Evolutionary conservation across 495 filamentous ascomycete species (phyloP).

Genomic region (Penicillium paradoxum): DNA sequence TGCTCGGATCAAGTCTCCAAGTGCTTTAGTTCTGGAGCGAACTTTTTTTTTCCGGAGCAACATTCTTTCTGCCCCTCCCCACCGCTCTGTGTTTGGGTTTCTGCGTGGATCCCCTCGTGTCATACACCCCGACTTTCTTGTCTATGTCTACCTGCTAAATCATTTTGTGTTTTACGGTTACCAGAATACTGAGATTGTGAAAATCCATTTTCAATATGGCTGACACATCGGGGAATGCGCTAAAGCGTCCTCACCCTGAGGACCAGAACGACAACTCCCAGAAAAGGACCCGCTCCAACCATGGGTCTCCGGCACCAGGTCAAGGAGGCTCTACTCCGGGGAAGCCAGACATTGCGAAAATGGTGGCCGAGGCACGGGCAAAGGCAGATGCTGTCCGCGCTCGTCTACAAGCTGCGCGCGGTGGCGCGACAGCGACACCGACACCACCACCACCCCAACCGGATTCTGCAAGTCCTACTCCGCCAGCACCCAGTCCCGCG

Average conservation of each 20-base stretch:
- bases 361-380: conserved; percentile 58
- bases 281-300: conserved; percentile 55
- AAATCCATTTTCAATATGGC: conserved; percentile 38
- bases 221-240: conserved; percentile 44
- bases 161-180: neutral
- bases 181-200: conserved; percentile 3
- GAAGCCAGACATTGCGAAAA: conserved; percentile 54
- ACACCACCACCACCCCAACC: conserved; percentile 24
- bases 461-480: conserved; percentile 29
- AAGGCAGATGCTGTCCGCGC: conserved; percentile 57
- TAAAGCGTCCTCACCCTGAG: conserved; percentile 57
- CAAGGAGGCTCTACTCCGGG: conserved; percentile 32
- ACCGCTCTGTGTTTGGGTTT: conserved; percentile 23
- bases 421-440: conserved; percentile 31
- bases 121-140: neutral
- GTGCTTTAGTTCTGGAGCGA: conserved; percentile 23
- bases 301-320: conserved; percentile 51
- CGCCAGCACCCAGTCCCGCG: conserved; percentile 41
- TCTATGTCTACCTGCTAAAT: neutral
- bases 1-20: conserved; percentile 24
- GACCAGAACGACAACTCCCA: conserved; percentile 49
- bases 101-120: conserved; percentile 5
- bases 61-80: conserved; percentile 26
- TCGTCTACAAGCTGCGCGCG: conserved; percentile 45
- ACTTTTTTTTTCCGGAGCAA: conserved; percentile 21